Percentiles rank a stretch among this genome's conserved stretches.
Conservation (phyloP, 768 basidiomycete genomes). For the Suillus cothurnatus region DNA sequence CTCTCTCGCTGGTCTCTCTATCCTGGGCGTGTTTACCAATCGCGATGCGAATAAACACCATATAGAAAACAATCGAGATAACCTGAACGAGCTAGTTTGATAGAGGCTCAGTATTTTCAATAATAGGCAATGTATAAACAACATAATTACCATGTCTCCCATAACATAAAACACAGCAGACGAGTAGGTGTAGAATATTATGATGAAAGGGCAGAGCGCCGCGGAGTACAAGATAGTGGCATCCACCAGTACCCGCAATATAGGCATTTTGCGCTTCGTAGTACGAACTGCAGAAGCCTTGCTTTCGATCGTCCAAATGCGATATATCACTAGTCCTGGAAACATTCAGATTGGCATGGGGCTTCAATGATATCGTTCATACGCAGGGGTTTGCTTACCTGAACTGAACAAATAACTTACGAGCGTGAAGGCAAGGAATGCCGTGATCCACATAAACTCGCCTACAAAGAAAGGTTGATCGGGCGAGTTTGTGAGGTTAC, state of each 20-base stretch:
- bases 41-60: slow-evolving; percentile 44
- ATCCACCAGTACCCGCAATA: slow-evolving; percentile 39
- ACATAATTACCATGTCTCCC: slow-evolving; percentile 36
- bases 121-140: neutral
- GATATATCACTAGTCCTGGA: slow-evolving; percentile 32
- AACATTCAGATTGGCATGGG: neutral
- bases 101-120: neutral
- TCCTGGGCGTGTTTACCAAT: neutral
- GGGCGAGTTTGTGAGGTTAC: neutral
- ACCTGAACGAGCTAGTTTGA: slow-evolving; percentile 36
- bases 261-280: neutral
- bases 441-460: slow-evolving; percentile 34
- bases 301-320: slow-evolving; percentile 33
- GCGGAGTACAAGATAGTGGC: slow-evolving; percentile 40
- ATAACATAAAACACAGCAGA: slow-evolving; percentile 36
- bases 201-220: slow-evolving; percentile 30
- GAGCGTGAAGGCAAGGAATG: slow-evolving; percentile 35
- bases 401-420: slow-evolving; percentile 36
- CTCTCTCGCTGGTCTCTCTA: neutral
- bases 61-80: slow-evolving; percentile 45
- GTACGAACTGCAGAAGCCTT: slow-evolving; percentile 6
- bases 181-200: slow-evolving; percentile 32
- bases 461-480: neutral
- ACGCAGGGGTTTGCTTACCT: slow-evolving; percentile 16
- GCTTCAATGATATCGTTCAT: neutral